Conservation (phyloP, 2,329 filamentous ascomycete species). For the Exophiala alcalophila region DNA sequence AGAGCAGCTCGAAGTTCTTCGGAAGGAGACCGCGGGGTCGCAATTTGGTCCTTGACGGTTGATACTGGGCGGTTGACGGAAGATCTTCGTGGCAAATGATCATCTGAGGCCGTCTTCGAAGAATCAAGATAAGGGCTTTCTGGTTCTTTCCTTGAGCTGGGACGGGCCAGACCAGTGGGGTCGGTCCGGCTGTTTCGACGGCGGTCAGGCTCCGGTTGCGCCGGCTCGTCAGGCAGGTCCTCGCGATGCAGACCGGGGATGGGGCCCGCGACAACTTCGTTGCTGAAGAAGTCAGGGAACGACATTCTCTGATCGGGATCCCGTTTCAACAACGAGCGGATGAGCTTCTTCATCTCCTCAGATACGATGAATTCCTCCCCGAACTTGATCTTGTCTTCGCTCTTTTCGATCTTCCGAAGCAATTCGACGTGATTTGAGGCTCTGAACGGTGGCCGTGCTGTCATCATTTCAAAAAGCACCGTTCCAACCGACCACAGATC, state of each 20-base stretch:
- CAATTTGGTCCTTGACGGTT: slow-evolving; percentile 23
- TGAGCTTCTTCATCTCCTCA: slow-evolving; percentile 73
- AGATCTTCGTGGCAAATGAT: slow-evolving; percentile 20
- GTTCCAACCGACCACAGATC: slow-evolving; percentile 98
- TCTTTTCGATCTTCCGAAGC: slow-evolving; percentile 83
- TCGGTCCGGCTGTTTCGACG: slow-evolving; percentile 26
- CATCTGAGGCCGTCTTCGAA: slow-evolving; percentile 17
- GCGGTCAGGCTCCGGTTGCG: slow-evolving; percentile 11
- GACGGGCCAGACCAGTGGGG: slow-evolving; percentile 21
- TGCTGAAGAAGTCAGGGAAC: slow-evolving; percentile 80
- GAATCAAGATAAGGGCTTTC: slow-evolving; percentile 28
- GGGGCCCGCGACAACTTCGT: slow-evolving; percentile 66
- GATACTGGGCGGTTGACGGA: slow-evolving; percentile 19
- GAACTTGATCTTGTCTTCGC: slow-evolving; percentile 82
- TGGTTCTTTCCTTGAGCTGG: slow-evolving; percentile 22
- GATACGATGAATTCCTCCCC: slow-evolving; percentile 69
- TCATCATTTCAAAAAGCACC: slow-evolving; percentile 92
- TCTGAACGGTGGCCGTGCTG: slow-evolving; percentile 83
- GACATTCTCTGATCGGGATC: slow-evolving; percentile 80
- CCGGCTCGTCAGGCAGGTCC: slow-evolving; percentile 53
- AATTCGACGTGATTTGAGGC: slow-evolving; percentile 94
- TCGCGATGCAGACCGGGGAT: slow-evolving; percentile 82
- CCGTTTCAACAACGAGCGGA: slow-evolving; percentile 76
- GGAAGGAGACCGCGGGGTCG: slow-evolving; percentile 12
- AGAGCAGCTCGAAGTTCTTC: slow-evolving; percentile 16